Conservation (phyloP, 768 basidiomycete species). For the Daedaleopsis sinensis region DNA sequence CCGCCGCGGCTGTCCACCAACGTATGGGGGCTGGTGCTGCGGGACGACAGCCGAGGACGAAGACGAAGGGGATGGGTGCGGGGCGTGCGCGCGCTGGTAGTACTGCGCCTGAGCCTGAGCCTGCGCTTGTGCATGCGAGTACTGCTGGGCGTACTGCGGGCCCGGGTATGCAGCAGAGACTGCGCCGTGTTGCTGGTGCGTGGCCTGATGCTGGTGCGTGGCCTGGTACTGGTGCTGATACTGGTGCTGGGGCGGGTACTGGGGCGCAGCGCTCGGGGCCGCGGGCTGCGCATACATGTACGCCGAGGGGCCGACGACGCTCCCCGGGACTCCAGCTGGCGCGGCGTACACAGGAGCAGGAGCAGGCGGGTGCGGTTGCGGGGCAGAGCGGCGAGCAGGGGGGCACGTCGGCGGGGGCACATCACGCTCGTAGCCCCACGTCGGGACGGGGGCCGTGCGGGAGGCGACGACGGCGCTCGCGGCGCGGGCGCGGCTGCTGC, state of each 20-base stretch:
- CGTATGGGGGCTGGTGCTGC: neutral
- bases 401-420: constrained; percentile 14
- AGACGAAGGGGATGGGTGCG: too few species aligned
- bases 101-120: neutral
- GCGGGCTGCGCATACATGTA: neutral
- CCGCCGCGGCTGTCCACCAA: constrained; percentile 8
- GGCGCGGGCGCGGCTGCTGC: constrained; percentile 9
- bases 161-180: neutral
- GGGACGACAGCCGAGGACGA: neutral
- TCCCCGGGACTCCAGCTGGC: neutral
- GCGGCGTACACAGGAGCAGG: too few species aligned
- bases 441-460: constrained; percentile 2
- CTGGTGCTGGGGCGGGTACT: neutral
- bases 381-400: neutral
- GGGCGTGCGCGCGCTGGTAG: too few species aligned
- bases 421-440: constrained; percentile 20
- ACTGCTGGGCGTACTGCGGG: neutral
- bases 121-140: neutral
- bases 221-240: neutral
- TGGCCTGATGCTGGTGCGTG: neutral
- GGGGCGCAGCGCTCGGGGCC: neutral
- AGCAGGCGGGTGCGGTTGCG: neutral
- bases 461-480: constrained; percentile 7
- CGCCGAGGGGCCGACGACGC: neutral
- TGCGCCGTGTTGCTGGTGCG: neutral